Base-by-base conservation (phyloP, 1,284 basidiomycete species). In the Apiotrichum gamsii region DNA sequence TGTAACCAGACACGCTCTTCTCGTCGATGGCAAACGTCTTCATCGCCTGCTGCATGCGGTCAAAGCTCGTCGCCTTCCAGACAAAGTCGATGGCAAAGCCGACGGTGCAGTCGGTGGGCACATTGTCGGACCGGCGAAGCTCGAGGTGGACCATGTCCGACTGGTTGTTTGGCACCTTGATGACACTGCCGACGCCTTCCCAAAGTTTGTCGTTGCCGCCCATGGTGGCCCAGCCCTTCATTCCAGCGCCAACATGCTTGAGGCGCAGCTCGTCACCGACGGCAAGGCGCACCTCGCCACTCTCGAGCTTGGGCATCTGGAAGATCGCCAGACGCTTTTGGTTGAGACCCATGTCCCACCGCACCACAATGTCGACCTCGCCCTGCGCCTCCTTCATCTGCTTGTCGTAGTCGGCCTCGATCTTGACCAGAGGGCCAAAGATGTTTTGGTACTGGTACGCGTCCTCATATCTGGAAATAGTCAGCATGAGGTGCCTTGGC, bases 371-470 rank as follows among this genome's bases (percentile, higher is more conserved):
- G 61, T 95, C 90, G 16, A 88, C 94, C 75, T 99, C 95, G 0
- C 93, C 96, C 74, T 98, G 95, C 49, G 89, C 89, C 71, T 99
- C 95, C 73, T 98, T 98, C 63, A 98, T 78, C 52, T 85, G 82
- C 74, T 95, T 94, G 71, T 99, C 95, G 65, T 97, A 99, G 74
- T 98, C 95, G 6, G 95, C 95, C 69, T 99, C 95, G 61, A 98
- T 97, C 76, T 98, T 98, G 69, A 99, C 94, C 33, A 99, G 80
- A 8, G 94, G 94, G 1, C 94, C 94, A 64, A 97, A 94, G 50
- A 98, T 97, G 68, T 97, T 97, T 74, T 97, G 94, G 69, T 99
- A 98, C 69, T 98, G 94, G 68, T 97, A 97, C 31, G 95, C 94
- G 67, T 98, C 95, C 69, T 98, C 94, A 71, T 98, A 98, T 28